phyloP scores from a whole-genome alignment of 345 rosid genomes.

The Firmiana major region DNA sequence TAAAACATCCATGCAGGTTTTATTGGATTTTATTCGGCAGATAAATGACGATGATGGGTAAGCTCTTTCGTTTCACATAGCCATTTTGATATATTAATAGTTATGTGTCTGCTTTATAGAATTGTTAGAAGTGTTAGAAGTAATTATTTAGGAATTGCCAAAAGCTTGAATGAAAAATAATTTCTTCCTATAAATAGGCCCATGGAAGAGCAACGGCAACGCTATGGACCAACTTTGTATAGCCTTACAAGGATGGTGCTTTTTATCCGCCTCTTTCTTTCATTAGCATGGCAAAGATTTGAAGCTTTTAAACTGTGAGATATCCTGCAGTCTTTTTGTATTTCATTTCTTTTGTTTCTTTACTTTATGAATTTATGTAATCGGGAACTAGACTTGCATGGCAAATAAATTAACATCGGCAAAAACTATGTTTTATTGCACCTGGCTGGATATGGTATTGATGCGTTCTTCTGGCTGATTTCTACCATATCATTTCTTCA shows the following conservation, averaged over 20 bases:
- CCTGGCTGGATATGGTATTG: slow-evolving; percentile 14
- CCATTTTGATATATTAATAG: not conserved
- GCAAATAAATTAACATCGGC: not conserved
- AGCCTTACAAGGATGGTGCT: slow-evolving; percentile 69
- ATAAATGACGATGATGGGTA: slow-evolving; percentile 99
- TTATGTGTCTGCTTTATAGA: slow-evolving; percentile 4
- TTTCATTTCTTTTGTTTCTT: slow-evolving; percentile 8
- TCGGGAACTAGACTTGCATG: not conserved
- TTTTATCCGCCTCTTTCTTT: slow-evolving; percentile 56
- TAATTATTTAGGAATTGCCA: not conserved
- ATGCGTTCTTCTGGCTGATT: slow-evolving; percentile 18
- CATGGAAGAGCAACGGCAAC: slow-evolving; percentile 97
- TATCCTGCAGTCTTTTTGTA: slow-evolving; percentile 14
- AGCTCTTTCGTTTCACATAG: slow-evolving; percentile 18
- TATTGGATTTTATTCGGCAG: slow-evolving; percentile 86
- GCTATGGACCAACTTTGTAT: slow-evolving; percentile 92
- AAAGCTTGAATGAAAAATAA: slow-evolving; percentile 8
- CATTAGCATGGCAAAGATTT: slow-evolving; percentile 62
- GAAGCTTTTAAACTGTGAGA: slow-evolving; percentile 67
- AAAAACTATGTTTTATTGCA: not conserved
- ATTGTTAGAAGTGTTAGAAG: not conserved
- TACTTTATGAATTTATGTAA: not conserved
- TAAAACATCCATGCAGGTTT: slow-evolving; percentile 50
- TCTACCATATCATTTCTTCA: slow-evolving; percentile 26
- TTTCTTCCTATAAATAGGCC: slow-evolving; percentile 52